Conservation (phyloP, 2,329 filamentous ascomycete genomes). For the Pseudogymnoascus sp. region DNA sequence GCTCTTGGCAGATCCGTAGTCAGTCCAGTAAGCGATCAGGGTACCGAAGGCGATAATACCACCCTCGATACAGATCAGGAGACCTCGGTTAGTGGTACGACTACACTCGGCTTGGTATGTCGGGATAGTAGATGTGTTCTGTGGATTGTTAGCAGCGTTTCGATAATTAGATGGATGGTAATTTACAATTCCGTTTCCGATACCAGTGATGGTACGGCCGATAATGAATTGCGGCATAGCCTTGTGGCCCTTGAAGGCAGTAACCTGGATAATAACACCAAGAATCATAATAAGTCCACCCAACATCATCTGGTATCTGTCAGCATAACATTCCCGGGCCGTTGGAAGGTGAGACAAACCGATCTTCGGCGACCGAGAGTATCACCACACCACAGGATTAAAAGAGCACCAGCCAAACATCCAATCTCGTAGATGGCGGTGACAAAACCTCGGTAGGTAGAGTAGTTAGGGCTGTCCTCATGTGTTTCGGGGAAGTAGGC, state of each 20-base stretch:
- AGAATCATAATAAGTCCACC: slow-evolving; percentile 51
- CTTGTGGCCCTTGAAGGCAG: slow-evolving; percentile 25
- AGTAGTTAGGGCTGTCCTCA: slow-evolving; percentile 35
- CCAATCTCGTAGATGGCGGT: slow-evolving; percentile 48
- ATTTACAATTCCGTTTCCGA: slow-evolving; percentile 40
- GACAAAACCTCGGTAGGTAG: slow-evolving; percentile 37
- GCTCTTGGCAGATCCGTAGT: slow-evolving; percentile 80
- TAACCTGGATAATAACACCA: slow-evolving; percentile 40
- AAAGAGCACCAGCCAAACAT: slow-evolving; percentile 44
- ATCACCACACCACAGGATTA: slow-evolving; percentile 43
- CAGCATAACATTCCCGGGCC: slow-evolving; percentile 29
- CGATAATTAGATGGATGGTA: background rate
- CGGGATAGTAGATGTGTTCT: slow-evolving; percentile 38
- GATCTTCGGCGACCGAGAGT: slow-evolving; percentile 46
- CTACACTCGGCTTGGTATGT: slow-evolving; percentile 57
- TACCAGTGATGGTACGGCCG: slow-evolving; percentile 40
- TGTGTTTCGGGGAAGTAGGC: slow-evolving; percentile 71
- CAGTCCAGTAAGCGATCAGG: slow-evolving; percentile 94
- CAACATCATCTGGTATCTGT: slow-evolving; percentile 37
- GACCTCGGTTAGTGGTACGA: slow-evolving; percentile 36
- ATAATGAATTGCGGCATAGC: slow-evolving; percentile 48
- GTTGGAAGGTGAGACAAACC: slow-evolving; percentile 44
- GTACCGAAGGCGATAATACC: slow-evolving; percentile 51
- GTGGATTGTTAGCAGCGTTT: background rate
- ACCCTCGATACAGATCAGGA: slow-evolving; percentile 44